phyloP scores from a whole-genome alignment of 345 rosid genomes.

The Gossypium herbaceum region DNA sequence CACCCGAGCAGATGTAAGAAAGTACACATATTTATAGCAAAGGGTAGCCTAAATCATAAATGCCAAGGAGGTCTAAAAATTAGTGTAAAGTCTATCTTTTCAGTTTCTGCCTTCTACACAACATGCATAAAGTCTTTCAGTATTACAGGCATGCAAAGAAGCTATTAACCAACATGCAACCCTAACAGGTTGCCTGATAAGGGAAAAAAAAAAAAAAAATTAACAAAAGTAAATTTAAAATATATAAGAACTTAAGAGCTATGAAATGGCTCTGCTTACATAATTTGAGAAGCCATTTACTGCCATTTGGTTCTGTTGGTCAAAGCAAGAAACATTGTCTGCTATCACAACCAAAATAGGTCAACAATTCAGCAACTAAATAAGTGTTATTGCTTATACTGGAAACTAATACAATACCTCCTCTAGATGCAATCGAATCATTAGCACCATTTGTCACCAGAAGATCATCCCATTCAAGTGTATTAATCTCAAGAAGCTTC shows the following conservation, averaged over 20 bases:
- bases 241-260: neutral
- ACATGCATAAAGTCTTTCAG: neutral
- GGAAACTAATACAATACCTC: conserved; percentile 37
- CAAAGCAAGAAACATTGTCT: conserved; percentile 43
- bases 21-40: neutral
- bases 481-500: conserved; percentile 85
- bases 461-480: conserved; percentile 98
- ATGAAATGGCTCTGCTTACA: conserved; percentile 36
- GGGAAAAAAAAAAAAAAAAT: neutral
- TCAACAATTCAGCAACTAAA: conserved; percentile 2
- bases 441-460: conserved; percentile 47
- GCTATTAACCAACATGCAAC: no score
- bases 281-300: conserved; percentile 33
- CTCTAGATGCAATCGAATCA: conserved; percentile 29
- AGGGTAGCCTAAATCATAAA: neutral
- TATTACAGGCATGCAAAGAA: neutral
- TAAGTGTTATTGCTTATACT: neutral
- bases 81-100: neutral
- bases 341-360: conserved; percentile 23
- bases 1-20: neutral
- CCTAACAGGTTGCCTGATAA: no score
- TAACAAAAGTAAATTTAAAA: neutral
- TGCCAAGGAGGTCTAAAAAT: neutral
- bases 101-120: neutral
- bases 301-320: conserved; percentile 38